Evolutionary conservation across 208 protist species (phyloP).

Genomic region (Wallacemonas sp.): DNA sequence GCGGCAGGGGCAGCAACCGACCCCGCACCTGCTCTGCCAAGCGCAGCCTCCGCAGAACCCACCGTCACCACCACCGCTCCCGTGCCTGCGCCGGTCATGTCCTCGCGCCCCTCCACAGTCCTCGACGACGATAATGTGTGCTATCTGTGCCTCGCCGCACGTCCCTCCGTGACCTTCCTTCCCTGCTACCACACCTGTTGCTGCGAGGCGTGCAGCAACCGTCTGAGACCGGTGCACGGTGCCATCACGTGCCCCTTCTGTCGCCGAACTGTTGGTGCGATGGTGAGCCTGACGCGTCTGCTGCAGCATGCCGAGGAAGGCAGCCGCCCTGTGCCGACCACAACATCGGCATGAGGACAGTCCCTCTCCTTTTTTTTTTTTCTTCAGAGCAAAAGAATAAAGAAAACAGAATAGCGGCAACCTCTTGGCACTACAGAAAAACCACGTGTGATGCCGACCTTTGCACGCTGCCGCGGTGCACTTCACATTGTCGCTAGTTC

Average conservation of each 20-base stretch:
- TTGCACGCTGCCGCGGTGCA: too few relatives aligned
- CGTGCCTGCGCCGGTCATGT: not conserved
- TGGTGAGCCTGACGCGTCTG: constrained; percentile 43
- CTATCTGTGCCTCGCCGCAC: constrained; percentile 44
- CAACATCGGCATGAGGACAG: too few relatives aligned
- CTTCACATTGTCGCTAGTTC: too few relatives aligned
- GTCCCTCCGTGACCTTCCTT: constrained; percentile 47
- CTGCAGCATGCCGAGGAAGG: not conserved
- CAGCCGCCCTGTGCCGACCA: not conserved
- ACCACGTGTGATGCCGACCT: too few relatives aligned
- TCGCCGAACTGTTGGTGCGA: constrained; percentile 42
- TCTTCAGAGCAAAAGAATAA: too few relatives aligned
- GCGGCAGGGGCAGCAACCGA: too few relatives aligned
- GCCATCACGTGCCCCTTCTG: constrained; percentile 53
- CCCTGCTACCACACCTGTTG: constrained; percentile 64
- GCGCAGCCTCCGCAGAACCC: not conserved
- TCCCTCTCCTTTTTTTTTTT: too few relatives aligned
- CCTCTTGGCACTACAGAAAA: too few relatives aligned
- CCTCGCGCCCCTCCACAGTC: constrained; percentile 21
- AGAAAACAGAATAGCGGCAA: too few relatives aligned
- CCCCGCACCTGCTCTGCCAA: not conserved
- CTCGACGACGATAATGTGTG: constrained; percentile 40
- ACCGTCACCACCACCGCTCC: not conserved
- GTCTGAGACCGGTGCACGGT: constrained; percentile 32
- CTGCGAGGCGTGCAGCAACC: constrained; percentile 50